Base-by-base conservation (phyloP, 768 basidiomycete genomes). In the Psilocybe sp. region DNA sequence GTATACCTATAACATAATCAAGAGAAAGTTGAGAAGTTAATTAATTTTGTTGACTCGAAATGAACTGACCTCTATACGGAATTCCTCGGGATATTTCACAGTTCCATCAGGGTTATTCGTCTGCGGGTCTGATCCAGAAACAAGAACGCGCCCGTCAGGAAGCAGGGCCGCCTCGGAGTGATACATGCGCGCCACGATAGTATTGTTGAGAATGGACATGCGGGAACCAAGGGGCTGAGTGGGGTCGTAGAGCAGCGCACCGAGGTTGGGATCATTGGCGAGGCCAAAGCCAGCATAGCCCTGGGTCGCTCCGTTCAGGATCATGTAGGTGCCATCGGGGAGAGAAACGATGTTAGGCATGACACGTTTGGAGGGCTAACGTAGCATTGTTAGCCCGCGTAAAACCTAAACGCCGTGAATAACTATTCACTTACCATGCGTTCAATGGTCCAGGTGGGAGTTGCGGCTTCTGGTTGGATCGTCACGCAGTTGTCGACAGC, bases 221-320 rank as follows among this genome's bases (percentile, higher is more conserved):
- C 88, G 82, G 35, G 81, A 76, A 9, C 76, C 70, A 40, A 82
- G 57, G 4, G 89, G 76, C 47, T 76, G 65, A 0, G 77, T 61
- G 0, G 89, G 89, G 60, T 89, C 84, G 54, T 90, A 90, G 5
- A 91, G 73, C 15, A 89, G 53, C 0, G 87, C 88, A 2, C 65
- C 69, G 20, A 82, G 63, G 59, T 89, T 85, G 35, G 87, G 85
- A 47, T 84, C 71, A 7, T 53, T 73, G 1, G 77, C 87, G 34
- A 89, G 75, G 49, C 87, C 87, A 45, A 90, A 90, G 12, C 88
- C 88, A 3, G 86, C 86, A 20, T 80, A 69, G 37, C 89, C 87
- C 54, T 82, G 77, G 7, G 73, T 75, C 0, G 83, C 89, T 5
- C 89, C 89, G 39, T 91, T 90, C 64, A 85, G 49, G 56, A 92